Evolutionary conservation across 2,329 filamentous ascomycete genomes (phyloP), one percentile per base, ranked within the genome.

Genomic region (Cyphellophora europaea): DNA sequence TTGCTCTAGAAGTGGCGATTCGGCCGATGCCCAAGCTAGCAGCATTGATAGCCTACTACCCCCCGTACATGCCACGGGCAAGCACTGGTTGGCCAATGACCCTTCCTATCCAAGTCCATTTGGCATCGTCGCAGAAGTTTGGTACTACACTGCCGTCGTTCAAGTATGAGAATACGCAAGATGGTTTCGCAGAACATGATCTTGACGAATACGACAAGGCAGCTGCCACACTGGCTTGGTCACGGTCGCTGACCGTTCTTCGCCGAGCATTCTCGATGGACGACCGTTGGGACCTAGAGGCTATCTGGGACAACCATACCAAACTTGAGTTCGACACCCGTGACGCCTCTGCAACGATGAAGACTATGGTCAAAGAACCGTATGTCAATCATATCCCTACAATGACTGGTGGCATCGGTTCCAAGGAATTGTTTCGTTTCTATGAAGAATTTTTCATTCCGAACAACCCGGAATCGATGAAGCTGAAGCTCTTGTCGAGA

Each of bases 171-270:
- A 62, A 66, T 40, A 72, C 58, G 0, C 60, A 74, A 33, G 59
- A 74, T 0, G 82, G 82, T 0, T 87, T 88, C 43, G 82, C 82
- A 0, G 81, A 87, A 55, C 67, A 70, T 13, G 74, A 84, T 37
- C 54, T 82, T 19, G 76, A 82, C 2, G 73, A 80, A 44, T 86
- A 76, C 47, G 71, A 85, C 43, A 63, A 68, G 6, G 62, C 82
- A 3, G 70, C 71, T 0, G 72, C 79, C 2, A 69, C 71, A n/a
- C 50, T 86, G 13, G 79, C 82, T 0, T 86, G 78, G 70, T 74
- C 69, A n/a, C 66, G 82, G 5, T 78, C 74, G 21, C 50, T 88
- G 38, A 63, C 64, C 1, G 57, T 66, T 1, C 62, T 83, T 21
- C 65, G 77, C 27, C 69, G 67, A 40, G 79, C 74, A 0, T 82